Conservation (phyloP, 345 rosid species). For the Syzygium aqueum region DNA sequence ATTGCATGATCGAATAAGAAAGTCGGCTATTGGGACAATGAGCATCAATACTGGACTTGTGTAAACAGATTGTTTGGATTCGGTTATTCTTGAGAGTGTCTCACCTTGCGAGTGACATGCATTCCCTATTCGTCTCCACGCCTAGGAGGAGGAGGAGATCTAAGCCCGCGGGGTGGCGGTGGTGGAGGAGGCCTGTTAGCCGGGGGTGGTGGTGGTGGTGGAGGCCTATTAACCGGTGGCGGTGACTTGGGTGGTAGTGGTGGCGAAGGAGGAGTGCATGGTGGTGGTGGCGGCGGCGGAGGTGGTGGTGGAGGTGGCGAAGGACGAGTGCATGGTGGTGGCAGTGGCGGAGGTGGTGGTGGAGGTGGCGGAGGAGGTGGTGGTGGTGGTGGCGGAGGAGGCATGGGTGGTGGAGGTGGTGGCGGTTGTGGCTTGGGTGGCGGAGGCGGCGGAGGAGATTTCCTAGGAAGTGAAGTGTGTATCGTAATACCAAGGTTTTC, state of each 20-base stretch:
- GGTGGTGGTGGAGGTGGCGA: not conserved
- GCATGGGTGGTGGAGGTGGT: not conserved
- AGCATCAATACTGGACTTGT: not conserved
- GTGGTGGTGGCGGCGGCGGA: accelerated
- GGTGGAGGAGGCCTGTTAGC: not conserved
- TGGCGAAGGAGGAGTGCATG: not conserved
- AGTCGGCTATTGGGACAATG: not conserved
- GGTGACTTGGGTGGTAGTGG: not conserved
- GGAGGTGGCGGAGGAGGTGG: not conserved
- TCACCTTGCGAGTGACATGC: not conserved
- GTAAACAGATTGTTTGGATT: not conserved
- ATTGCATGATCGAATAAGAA: no score
- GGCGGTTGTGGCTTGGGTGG: not conserved
- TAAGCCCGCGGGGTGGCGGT: not conserved
- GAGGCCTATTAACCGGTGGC: not conserved
- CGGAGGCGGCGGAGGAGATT: not conserved
- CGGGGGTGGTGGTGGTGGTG: not conserved
- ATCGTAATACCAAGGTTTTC: not conserved
- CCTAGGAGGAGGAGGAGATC: not conserved
- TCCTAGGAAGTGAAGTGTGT: no score
- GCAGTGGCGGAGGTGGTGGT: not conserved
- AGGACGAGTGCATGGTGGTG: not conserved
- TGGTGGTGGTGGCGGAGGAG: not conserved
- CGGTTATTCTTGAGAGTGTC: not conserved
- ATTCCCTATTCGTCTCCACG: not conserved